Percentiles rank a stretch among this genome's conserved stretches.
Evolutionary conservation across 768 basidiomycete species (phyloP).

Genomic region (Dentipellis sp.): DNA sequence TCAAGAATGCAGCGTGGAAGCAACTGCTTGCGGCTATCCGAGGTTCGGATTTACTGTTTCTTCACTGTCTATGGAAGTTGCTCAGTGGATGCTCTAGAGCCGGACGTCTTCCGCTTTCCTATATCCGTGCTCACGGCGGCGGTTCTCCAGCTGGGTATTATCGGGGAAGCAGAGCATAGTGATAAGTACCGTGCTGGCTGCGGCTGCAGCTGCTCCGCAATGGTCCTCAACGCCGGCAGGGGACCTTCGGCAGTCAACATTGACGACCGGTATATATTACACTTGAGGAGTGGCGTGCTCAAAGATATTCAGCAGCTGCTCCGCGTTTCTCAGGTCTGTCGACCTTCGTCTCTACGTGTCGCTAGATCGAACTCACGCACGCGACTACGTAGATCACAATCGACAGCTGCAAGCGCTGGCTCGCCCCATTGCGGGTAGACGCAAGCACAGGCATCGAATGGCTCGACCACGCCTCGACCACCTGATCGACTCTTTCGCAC

Average conservation of each 20-base stretch:
- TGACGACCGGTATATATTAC: too few relatives aligned
- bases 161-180: background rate
- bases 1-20: slow-evolving; percentile 6
- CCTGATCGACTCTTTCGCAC: background rate
- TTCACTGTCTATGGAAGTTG: background rate
- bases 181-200: too few relatives aligned
- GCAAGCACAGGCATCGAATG: background rate
- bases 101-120: slow-evolving; percentile 7
- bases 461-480: background rate
- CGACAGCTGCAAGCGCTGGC: background rate
- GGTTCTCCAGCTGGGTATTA: slow-evolving; percentile 4
- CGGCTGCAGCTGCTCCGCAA: too few relatives aligned
- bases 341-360: background rate
- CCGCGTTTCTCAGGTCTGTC: slow-evolving; percentile 4
- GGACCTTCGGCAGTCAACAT: too few relatives aligned
- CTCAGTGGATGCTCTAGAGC: slow-evolving; percentile 1
- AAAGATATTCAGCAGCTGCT: slow-evolving; percentile 6
- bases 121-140: slow-evolving; percentile 11
- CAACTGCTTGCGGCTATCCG: slow-evolving; percentile 7
- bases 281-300: background rate
- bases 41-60: background rate
- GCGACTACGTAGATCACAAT: background rate
- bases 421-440: background rate
- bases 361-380: too few relatives aligned
- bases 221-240: too few relatives aligned